Percentiles rank a stretch among this genome's conserved stretches.
Evolutionary conservation across 192 early-diverging fungal genomes (phyloP).

Genomic region (Nowakowskiella sp.): DNA sequence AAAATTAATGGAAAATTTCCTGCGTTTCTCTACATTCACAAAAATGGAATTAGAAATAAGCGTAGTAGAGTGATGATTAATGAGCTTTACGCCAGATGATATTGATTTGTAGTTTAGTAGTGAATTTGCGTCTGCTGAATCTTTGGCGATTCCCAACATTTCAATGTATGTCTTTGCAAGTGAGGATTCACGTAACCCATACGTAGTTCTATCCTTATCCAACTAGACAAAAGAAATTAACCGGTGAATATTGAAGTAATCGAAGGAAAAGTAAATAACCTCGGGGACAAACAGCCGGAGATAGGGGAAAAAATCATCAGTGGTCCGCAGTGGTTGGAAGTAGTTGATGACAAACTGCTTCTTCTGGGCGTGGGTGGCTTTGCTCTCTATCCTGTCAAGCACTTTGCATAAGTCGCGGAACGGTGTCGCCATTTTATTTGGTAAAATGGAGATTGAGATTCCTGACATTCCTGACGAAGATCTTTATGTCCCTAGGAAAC

Average conservation of each 20-base stretch:
- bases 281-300: too few relatives aligned
- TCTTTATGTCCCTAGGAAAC: neutral
- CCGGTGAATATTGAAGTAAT: too few relatives aligned
- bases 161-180: constrained; percentile 59
- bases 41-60: constrained; percentile 21
- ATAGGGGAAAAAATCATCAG: too few relatives aligned
- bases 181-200: constrained; percentile 59
- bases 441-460: too few relatives aligned
- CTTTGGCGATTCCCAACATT: constrained; percentile 45
- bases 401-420: too few relatives aligned
- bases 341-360: too few relatives aligned
- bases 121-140: constrained; percentile 54
- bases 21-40: constrained; percentile 29
- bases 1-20: constrained; percentile 58
- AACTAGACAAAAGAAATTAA: constrained; percentile 22
- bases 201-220: constrained; percentile 47
- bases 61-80: constrained; percentile 56
- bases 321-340: too few relatives aligned
- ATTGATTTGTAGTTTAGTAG: constrained; percentile 76
- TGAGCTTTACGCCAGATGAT: constrained; percentile 33
- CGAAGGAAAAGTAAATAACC: too few relatives aligned
- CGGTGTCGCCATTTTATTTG: too few relatives aligned
- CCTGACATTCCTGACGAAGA: neutral
- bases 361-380: too few relatives aligned
- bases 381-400: too few relatives aligned